Conservation (phyloP, 169 alveolate species). For the Eimeria praecox region DNA sequence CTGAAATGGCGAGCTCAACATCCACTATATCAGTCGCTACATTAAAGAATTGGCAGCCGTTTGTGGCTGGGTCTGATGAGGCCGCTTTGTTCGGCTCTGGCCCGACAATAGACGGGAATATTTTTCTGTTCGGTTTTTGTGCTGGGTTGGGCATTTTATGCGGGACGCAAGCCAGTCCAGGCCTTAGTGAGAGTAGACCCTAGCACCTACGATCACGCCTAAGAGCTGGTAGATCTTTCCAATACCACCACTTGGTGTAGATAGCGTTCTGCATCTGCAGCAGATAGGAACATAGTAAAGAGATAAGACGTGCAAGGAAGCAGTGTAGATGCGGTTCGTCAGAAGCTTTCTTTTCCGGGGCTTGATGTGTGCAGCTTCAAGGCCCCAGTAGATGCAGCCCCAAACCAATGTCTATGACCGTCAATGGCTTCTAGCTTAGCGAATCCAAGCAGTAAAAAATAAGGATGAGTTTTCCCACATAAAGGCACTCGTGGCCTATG, state of each 20-base stretch:
- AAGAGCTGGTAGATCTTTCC: neutral
- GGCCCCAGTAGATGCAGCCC: constrained; percentile 62
- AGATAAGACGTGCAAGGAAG: neutral
- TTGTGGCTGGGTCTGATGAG: neutral
- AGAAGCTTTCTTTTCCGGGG: neutral
- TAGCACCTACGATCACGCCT: neutral
- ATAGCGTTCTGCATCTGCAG: neutral
- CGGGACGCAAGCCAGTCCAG: neutral
- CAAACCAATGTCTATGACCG: neutral
- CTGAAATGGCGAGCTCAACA: neutral
- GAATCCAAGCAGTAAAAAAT: neutral
- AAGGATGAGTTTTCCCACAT: neutral
- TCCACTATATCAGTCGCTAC: neutral
- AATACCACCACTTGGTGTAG: neutral
- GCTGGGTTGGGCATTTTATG: neutral
- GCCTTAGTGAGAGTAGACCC: neutral
- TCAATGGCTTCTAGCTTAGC: neutral
- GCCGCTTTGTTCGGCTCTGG: neutral
- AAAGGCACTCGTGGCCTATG: neutral
- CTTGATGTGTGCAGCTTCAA: neutral
- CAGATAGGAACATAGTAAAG: neutral
- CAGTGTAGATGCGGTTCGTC: neutral
- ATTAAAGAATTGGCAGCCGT: neutral
- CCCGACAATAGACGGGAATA: neutral
- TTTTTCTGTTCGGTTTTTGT: neutral